These are phyloP conservation scores for Hylodesmum podocarpum DNA, from an alignment of 306 rosid genomes.

Conservation along the genomic window DNA sequence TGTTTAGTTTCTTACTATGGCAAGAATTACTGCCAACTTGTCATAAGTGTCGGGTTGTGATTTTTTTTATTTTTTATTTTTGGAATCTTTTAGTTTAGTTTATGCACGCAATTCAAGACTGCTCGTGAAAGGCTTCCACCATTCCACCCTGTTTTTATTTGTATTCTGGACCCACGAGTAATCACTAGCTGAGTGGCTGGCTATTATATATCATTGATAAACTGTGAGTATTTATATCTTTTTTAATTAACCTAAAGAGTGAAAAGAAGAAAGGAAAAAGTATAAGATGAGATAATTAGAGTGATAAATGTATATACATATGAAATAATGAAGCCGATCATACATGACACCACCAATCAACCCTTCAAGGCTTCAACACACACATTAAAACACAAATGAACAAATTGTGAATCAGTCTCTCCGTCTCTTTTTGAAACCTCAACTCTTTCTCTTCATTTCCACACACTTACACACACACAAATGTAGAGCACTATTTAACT, in stretches of 20 bases:
- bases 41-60: too few species aligned
- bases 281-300: not conserved
- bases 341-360: not conserved
- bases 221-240: too few species aligned
- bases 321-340: too few species aligned
- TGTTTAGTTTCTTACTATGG: not conserved
- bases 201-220: not conserved
- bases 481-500: too few species aligned
- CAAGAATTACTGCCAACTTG: not conserved
- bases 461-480: not conserved
- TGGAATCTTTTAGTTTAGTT: not conserved
- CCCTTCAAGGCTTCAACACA: not conserved
- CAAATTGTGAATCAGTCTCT: constrained; percentile 3
- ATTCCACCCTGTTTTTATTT: not conserved
- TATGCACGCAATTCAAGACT: not conserved
- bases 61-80: too few species aligned
- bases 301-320: too few species aligned
- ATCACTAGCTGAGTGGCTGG: not conserved
- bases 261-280: not conserved
- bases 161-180: not conserved
- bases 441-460: not conserved
- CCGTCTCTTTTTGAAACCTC: not conserved
- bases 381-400: not conserved
- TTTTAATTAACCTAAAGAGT: too few species aligned
- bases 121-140: not conserved